These are phyloP conservation scores for Skeletonema costatum DNA, from an alignment of 108 stramenopile species.

Conservation along the genomic window DNA sequence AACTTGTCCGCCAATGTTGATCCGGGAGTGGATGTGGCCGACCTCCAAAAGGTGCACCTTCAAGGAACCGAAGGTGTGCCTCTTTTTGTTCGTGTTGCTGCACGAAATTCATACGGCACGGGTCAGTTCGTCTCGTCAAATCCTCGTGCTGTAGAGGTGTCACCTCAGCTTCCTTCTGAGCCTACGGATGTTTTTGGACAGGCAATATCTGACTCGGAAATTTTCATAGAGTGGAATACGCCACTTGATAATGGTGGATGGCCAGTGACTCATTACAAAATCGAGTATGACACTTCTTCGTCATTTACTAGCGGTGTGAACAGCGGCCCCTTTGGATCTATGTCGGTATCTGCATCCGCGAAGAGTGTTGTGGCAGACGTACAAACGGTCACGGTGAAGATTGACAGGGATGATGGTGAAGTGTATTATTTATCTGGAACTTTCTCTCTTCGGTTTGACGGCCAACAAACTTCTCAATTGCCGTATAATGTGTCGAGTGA, in stretches of 20 bases:
- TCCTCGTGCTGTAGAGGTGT: conserved; percentile 35
- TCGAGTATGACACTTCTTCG: conserved; percentile 66
- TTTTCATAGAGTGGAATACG: conserved; percentile 75
- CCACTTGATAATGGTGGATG: conserved; percentile 58
- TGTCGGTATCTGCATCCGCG: conserved; percentile 44
- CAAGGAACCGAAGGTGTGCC: conserved; percentile 30
- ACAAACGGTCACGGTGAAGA: conserved; percentile 64
- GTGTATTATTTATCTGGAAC: conserved; percentile 57
- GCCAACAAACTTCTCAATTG: conserved; percentile 64
- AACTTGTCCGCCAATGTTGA: conserved; percentile 39
- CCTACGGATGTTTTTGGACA: conserved; percentile 45
- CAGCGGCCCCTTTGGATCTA: conserved; percentile 39
- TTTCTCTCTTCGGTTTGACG: conserved; percentile 71
- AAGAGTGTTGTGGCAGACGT: conserved; percentile 52
- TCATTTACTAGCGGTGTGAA: conserved; percentile 55
- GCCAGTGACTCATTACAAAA: conserved; percentile 55
- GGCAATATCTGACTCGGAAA: conserved; percentile 55
- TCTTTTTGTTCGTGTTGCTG: conserved; percentile 63
- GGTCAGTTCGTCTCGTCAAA: conserved; percentile 47
- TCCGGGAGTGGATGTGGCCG: conserved; percentile 50
- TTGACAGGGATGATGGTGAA: conserved; percentile 21
- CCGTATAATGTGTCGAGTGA: conserved; percentile 61
- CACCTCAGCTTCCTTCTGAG: conserved; percentile 39
- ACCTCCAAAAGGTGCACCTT: conserved; percentile 47
- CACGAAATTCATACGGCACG: conserved; percentile 59